Evolutionary conservation across 257 asterid species (phyloP).

Genomic region (Parsonsia alboflavescens): DNA sequence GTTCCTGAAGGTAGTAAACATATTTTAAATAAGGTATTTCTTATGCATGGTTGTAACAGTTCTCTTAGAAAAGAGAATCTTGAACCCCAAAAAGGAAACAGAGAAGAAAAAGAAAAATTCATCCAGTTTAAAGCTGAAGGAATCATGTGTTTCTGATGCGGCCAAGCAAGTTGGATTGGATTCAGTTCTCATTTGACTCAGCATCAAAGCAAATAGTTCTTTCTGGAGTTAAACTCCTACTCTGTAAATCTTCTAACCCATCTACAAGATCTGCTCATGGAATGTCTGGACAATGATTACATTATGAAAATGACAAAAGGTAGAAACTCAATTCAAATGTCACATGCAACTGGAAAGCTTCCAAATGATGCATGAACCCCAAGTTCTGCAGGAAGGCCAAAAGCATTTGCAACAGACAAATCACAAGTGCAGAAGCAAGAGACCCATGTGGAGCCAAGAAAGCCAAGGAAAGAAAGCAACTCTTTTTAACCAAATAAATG

Average conservation of each 20-base stretch:
- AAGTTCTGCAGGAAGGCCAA: constrained; percentile 1
- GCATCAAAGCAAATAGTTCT: background rate
- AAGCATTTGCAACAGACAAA: background rate
- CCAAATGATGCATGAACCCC: constrained; percentile 6
- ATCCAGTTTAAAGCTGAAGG: background rate
- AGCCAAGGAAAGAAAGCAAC: constrained; percentile 9
- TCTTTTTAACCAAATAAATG: background rate
- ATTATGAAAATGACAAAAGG: background rate
- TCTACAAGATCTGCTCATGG: background rate
- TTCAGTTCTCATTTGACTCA: background rate
- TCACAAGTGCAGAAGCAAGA: background rate
- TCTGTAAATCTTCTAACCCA: background rate
- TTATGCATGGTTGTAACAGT: no score
- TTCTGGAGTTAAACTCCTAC: background rate
- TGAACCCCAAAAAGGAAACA: no score
- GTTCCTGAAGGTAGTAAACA: no score
- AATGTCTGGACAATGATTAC: constrained; percentile 7
- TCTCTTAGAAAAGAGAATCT: no score
- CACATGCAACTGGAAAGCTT: constrained; percentile 9
- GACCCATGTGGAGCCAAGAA: constrained; percentile 6
- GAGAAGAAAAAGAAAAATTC: no score
- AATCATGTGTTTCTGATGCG: background rate
- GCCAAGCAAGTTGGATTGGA: background rate
- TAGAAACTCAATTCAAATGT: constrained; percentile 6
- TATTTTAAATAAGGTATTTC: no score